Conservation (phyloP, 2,329 filamentous ascomycete species). For the Sporothrix phasma region DNA sequence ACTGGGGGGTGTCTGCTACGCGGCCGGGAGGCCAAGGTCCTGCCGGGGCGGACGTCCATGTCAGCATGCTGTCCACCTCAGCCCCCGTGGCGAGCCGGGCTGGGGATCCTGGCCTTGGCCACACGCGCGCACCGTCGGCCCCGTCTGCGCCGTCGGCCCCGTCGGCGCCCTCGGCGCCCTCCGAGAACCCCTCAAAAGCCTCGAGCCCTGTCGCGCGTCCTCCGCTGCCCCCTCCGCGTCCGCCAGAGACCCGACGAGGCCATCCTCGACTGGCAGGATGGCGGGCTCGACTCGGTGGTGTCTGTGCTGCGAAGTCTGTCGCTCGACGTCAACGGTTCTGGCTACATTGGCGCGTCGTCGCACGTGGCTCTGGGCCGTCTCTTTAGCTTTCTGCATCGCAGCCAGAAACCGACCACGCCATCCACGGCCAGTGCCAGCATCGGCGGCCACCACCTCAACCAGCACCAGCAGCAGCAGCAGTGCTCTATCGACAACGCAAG, state of each 20-base stretch:
- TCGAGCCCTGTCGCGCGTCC: background rate
- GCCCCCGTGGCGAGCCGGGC: background rate
- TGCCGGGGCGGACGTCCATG: background rate
- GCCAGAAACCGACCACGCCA: background rate
- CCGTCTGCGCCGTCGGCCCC: too few relatives aligned
- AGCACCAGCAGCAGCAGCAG: background rate
- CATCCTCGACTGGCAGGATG: slow-evolving; percentile 3
- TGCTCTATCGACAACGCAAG: background rate
- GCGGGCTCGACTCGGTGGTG: slow-evolving; percentile 2
- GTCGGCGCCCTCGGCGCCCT: background rate
- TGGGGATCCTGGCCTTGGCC: too few relatives aligned
- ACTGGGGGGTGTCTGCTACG: background rate
- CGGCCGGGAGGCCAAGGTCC: too few relatives aligned
- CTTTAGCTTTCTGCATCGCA: background rate
- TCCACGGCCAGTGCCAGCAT: background rate
- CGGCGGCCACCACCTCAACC: background rate
- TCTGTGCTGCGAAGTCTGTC: slow-evolving; percentile 3
- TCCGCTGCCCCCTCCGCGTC: background rate
- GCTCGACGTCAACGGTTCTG: background rate
- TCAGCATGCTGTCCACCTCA: background rate
- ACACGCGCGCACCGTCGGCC: too few relatives aligned
- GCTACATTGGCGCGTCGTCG: slow-evolving; percentile 9
- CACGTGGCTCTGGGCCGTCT: slow-evolving; percentile 3
- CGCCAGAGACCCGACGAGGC: slow-evolving; percentile 1
- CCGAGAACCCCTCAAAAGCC: background rate